phyloP scores from a whole-genome alignment of 805 yeast species.

The Wickerhamiella azyma region DNA sequence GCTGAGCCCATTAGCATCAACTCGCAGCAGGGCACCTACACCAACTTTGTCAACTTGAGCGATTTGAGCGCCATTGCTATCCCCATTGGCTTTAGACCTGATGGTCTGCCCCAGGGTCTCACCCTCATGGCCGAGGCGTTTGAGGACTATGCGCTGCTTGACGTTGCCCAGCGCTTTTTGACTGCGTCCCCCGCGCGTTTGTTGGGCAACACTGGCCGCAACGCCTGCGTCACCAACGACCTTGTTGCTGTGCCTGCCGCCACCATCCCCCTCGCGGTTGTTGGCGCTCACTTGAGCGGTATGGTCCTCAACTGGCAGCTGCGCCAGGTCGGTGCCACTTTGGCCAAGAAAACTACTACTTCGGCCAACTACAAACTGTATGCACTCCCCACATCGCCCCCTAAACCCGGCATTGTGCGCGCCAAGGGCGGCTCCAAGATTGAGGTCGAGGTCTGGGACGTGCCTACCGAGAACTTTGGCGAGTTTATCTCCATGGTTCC shows the following conservation, averaged over 20 bases:
- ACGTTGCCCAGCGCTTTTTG: slow-evolving; percentile 63
- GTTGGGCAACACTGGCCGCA: slow-evolving; percentile 39
- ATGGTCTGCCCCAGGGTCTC: slow-evolving; percentile 83
- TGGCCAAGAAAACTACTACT: slow-evolving; percentile 53
- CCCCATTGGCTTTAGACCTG: slow-evolving; percentile 79
- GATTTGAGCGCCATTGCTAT: slow-evolving; percentile 84
- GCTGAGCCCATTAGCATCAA: slow-evolving; percentile 71
- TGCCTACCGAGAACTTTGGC: slow-evolving; percentile 70
- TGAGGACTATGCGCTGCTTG: slow-evolving; percentile 78
- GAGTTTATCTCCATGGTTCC: slow-evolving; percentile 79
- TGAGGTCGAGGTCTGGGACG: slow-evolving; percentile 67
- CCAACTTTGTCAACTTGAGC: slow-evolving; percentile 89
- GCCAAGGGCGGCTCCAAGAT: slow-evolving; percentile 37
- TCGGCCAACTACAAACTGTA: slow-evolving; percentile 59
- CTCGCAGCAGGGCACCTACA: slow-evolving; percentile 95
- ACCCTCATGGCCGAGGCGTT: slow-evolving; percentile 71
- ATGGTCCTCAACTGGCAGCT: slow-evolving; percentile 91
- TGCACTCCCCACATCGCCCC: slow-evolving; percentile 61
- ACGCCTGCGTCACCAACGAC: slow-evolving; percentile 31
- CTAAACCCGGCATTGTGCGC: slow-evolving; percentile 85
- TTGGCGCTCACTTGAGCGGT: slow-evolving; percentile 88
- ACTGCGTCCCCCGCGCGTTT: slow-evolving; percentile 35
- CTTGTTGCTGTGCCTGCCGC: slow-evolving; percentile 17
- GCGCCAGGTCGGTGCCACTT: slow-evolving; percentile 64
- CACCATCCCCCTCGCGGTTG: slow-evolving; percentile 70